Evolutionary conservation across 805 yeast genomes (phyloP), one percentile per base, ranked within the genome.

Genomic region (Ogataea kodamae): DNA sequence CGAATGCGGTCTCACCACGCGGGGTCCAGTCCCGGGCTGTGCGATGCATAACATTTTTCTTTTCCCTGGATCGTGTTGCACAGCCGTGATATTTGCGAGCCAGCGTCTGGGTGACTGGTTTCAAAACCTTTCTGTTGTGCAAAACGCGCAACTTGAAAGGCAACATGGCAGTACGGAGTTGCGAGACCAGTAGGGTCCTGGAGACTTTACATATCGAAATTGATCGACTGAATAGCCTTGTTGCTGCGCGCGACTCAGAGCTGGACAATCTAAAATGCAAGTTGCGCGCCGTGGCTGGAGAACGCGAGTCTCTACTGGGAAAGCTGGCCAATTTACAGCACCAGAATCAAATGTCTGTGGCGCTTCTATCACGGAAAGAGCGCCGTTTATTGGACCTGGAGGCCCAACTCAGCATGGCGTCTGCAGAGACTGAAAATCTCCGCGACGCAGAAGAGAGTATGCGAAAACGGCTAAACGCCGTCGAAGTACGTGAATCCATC

Each of bases 311-410:
- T 62, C 62, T 72, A 33, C 68, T 76, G 21, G 86, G 79, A 47
- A 83, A 78, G 55, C 57, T 79, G 40, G 76, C 86, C 18, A 78
- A 78, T 43, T 65, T 82, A 22, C 81, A 81, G 55, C 89, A 82
- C 54, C 90, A 86, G 49, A 80, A 80, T 47, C 88, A 83, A 43
- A 80, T 80, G 64, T 66, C 81, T 25, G 79, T 73, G 48, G 76
- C 87, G 1, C 61, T 83, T 42, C 59, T 85, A 39, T 75, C 72
- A 42, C 64, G 94, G 33, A 82, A 83, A 49, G 87, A 82, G 47
- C 67, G 89, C 32, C 65, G 85, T 33, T 71, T 83, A 16, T 49
- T 63, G 18, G 90, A 81, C 45, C 59, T 84, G 47, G 95, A 86
- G 54, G 63, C 59, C 24, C 76, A 75, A 44, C 56, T 71, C 37